Base-by-base conservation (phyloP, 495 filamentous ascomycete genomes). In the Penicillium maclennaniae region DNA sequence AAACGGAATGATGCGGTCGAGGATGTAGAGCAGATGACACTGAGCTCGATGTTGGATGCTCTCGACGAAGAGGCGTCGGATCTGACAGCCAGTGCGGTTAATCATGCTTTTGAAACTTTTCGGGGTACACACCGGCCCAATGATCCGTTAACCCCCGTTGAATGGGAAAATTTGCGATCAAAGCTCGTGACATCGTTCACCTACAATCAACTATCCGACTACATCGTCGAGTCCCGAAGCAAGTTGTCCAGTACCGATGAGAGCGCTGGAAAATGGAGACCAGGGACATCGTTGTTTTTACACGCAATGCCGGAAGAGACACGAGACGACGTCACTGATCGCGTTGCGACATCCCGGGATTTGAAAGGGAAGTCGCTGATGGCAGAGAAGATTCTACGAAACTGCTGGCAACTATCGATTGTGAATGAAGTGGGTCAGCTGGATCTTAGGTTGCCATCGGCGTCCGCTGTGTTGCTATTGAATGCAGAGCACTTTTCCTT, bases 401-500 rank as follows among this genome's bases (percentile, higher is more conserved):
- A 73, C 17, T 71, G 65, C 48, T 80, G 77, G 77, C 51, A 74
- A 20, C 47, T 80, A 26, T 68, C 58, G 7, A 44, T 72, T 15
- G 39, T 39, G n/a, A 58, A 64, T 23, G 71, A 77, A 47, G 34
- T 70, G 36, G 77, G 77, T 10, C 70, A 73, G 48, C 20, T 78
- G 25, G 75, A 78, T 25, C 64, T 79, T 15, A 60, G 47, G 12
- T 42, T 79, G 14, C 59, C 63, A 26, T 48, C 58, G 27, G 47
- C 49, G 31, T 50, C 48, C 5, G 43, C 73, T 16, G 53, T 56
- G 7, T 43, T 76, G 34, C 68, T 73, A 7, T 36, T 66, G 2
- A 55, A 60, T 45, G 62, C 67, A 21, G 49, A 67, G 21, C 50
- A 69, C 37, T 73, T 75, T 47, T 75, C 74, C 0, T 71, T 80